Conservation (phyloP, 371 early-diverging fungal species). For the Mucor lusitanicus region DNA sequence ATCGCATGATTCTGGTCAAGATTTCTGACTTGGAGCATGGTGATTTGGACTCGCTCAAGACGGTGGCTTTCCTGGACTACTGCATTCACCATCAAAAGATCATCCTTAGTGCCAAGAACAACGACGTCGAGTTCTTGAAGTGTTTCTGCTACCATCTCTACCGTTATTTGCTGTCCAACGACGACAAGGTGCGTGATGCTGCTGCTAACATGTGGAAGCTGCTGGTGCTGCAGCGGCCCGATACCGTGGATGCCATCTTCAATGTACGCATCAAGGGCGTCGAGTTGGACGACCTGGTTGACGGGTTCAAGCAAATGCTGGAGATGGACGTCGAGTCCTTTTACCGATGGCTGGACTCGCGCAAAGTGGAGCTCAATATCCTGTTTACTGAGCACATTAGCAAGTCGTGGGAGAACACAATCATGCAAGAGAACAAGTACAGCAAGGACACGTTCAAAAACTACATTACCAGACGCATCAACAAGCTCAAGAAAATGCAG, state of each 20-base stretch:
- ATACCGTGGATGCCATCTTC: constrained; percentile 43
- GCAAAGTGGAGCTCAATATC: constrained; percentile 48
- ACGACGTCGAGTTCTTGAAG: constrained; percentile 66
- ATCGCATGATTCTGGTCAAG: constrained; percentile 62
- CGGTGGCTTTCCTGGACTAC: constrained; percentile 58
- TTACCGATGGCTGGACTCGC: constrained; percentile 58
- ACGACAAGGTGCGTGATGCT: constrained; percentile 46
- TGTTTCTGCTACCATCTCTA: constrained; percentile 70
- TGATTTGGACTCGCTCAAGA: constrained; percentile 30
- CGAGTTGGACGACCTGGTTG: constrained; percentile 62
- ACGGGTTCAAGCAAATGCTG: constrained; percentile 61
- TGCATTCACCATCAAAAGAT: constrained; percentile 72
- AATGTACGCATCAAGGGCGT: constrained; percentile 48
- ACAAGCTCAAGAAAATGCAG: constrained; percentile 59
- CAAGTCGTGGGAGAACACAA: constrained; percentile 65
- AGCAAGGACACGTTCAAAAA: constrained; percentile 60
- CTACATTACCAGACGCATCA: constrained; percentile 47
- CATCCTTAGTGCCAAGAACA: constrained; percentile 57
- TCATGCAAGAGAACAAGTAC: constrained; percentile 51
- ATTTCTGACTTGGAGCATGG: constrained; percentile 49
- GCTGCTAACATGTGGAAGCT: constrained; percentile 65
- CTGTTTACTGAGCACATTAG: constrained; percentile 59
- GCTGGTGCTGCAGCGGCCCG: constrained; percentile 60
- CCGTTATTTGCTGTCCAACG: constrained; percentile 46
- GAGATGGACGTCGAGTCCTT: constrained; percentile 58